Base-by-base conservation (phyloP, 2,329 filamentous ascomycete species). In the Drechslera avenae region DNA sequence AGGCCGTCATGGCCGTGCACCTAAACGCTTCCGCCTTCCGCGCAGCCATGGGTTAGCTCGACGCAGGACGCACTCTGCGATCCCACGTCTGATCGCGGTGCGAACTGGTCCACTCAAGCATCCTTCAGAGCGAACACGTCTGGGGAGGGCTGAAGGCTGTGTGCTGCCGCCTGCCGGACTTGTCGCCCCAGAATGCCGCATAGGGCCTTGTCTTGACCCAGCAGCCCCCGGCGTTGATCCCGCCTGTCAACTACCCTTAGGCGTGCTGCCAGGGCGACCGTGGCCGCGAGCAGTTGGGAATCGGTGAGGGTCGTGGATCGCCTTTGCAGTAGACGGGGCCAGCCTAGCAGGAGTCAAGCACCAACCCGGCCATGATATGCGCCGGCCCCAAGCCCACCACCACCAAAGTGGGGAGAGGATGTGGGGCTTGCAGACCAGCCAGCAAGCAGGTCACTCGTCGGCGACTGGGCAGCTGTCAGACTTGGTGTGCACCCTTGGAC, bases 1-100 rank as follows among this genome's bases (percentile, higher is more conserved):
- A 50, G 50, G 55, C 55, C 55, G 50, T 42, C 30, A 44, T 55
- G 63, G 54, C 66, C 66, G 67, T 68, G 66, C 67, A 49, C 62
- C 17, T 56, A 55, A 59, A 63, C 64, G 59, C 58, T 72, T 69
- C 69, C 68, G 69, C 58, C 60, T 69, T 67, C 66, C 66, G 68
- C 57, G 52, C 59, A 59, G 53, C 50, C 47, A 50, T 50, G 59
- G 52, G 53, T 55, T 46, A 59, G 56, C 54, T 60, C 57, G 48
- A 49, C 46, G 58, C 59, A 60, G 46, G 57, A 56, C 48, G 49
- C 61, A 54, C 54, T 54, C 57, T 57, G 53, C 50, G 50, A 54
- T 63, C 63, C 59, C 35, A 46, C 39, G 41, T 28, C 47, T 52
- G 50, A 56, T 54, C 53, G 52, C 53, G 57, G 44, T 44, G 48